Conservation (phyloP, 2,329 filamentous ascomycete genomes). For the Penicillium decumbens region DNA sequence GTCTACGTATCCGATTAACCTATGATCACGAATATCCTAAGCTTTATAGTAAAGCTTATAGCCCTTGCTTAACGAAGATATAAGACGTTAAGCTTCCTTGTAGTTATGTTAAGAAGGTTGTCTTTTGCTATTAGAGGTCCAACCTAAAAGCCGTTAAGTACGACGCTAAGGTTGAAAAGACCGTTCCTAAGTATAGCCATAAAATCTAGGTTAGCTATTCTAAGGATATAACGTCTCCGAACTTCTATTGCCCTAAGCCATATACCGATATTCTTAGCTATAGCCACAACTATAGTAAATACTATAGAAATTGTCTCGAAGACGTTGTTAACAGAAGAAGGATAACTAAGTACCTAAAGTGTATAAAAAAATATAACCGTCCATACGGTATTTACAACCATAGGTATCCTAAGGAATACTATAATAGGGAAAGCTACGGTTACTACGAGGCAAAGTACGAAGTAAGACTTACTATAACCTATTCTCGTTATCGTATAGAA, state of each 20-base stretch:
- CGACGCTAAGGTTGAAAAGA: conserved; percentile 2
- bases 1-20: conserved; percentile 5
- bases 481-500: not conserved
- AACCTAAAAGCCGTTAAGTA: conserved; percentile 3
- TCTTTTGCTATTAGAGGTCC: conserved; percentile 2
- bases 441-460: conserved; percentile 9
- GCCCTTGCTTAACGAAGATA: conserved; percentile 4
- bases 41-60: conserved; percentile 10
- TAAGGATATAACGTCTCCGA: not conserved
- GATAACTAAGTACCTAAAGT: not conserved
- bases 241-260: conserved; percentile 5
- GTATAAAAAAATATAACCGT: conserved; percentile 7
- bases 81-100: conserved; percentile 8
- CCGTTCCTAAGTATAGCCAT: conserved; percentile 5
- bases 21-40: conserved; percentile 9
- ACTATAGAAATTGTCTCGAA: not conserved
- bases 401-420: conserved; percentile 4
- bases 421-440: conserved; percentile 6
- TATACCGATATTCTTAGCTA: conserved; percentile 3
- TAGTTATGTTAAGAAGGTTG: conserved; percentile 1
- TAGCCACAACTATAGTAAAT: conserved; percentile 1
- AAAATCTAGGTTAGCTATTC: conserved; percentile 1
- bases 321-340: not conserved
- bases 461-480: not conserved
- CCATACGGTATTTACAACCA: conserved; percentile 9